phyloP scores from a whole-genome alignment of 2,329 filamentous ascomycete genomes.

The Emmonsiellopsis sp. region DNA sequence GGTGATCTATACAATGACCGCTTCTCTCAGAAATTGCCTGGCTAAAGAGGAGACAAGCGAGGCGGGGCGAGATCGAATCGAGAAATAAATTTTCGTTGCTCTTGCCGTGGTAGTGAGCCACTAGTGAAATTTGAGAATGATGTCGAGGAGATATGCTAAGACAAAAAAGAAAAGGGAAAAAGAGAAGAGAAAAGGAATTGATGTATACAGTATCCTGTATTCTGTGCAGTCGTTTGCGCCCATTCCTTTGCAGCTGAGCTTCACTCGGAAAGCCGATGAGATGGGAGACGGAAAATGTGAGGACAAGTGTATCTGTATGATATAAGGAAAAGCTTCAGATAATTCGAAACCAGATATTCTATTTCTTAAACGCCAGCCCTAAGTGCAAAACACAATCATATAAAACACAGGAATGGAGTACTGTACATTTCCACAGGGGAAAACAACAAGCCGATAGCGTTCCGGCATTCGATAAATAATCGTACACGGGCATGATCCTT shows the following conservation, averaged over 20 bases:
- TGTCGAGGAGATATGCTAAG: neutral
- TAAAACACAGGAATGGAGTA: neutral
- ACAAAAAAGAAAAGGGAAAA: neutral
- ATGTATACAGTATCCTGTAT: neutral
- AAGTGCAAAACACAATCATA: neutral
- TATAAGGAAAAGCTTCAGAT: neutral
- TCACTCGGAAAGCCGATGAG: no score
- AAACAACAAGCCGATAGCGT: neutral
- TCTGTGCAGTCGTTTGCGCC: neutral
- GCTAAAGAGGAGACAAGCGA: neutral
- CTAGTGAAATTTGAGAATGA: no score
- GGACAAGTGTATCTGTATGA: neutral
- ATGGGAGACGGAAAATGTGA: no score
- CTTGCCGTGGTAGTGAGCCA: no score
- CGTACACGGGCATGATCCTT: neutral
- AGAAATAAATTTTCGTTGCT: no score
- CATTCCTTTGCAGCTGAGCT: neutral
- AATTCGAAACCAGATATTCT: neutral
- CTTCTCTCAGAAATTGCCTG: constrained; percentile 7
- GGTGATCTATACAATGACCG: constrained; percentile 10
- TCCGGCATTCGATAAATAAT: neutral
- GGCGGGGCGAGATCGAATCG: no score
- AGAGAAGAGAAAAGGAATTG: neutral
- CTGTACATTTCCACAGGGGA: neutral
- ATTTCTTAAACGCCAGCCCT: constrained; percentile 1